Base-by-base conservation (phyloP, 2,329 filamentous ascomycete genomes). In the Lachnellula subtilissima region DNA sequence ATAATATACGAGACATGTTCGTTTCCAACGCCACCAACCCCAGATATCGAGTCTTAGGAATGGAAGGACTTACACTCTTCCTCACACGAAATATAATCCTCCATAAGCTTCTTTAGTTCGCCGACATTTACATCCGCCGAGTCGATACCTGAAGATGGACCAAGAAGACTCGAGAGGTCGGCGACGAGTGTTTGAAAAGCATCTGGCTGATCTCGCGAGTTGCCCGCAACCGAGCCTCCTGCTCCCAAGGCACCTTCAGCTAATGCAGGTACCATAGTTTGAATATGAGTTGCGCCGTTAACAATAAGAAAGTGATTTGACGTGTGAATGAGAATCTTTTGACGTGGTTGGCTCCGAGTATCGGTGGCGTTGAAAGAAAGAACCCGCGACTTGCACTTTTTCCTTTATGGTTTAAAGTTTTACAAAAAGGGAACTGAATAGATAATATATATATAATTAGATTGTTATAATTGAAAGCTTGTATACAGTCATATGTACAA, bases 61-160 rank as follows among this genome's bases (percentile, higher is more conserved):
- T 22, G 22, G 22, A 22, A 12, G 37, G 1, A 45, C 42, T 45
- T 45, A 45, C 42, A 97, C 54, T 92, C 86, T 25, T 76, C 71
- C 54, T 86, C 78, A 40, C 83, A 75, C 48, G 88, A 90, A 50
- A 79, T 71, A 72, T 97, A 96, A 28, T 80, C 74, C 55, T 83
- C 74, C 90, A 97, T 95, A 61, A 93, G 72, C 25, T 76, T 74
- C 55, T 83, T 84, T 52, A 97, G 78, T 64, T 88, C 79, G 53
- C 81, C 76, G 54, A 91, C 83, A 64, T 96, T 84, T 63, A 96
- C 84, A 69, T 94, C 90, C 45, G 86, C 87, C 36, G 88, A 94
- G 58, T 88, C 85, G 65, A 96, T 80, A 3, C 91, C 91, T 12
- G 88, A 94, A 56, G 85, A 89, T 3, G 89, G 87, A 2, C 91